Evolutionary conservation across 2,329 filamentous ascomycete species (phyloP).

Genomic region (Colletotrichum plurivorum): DNA sequence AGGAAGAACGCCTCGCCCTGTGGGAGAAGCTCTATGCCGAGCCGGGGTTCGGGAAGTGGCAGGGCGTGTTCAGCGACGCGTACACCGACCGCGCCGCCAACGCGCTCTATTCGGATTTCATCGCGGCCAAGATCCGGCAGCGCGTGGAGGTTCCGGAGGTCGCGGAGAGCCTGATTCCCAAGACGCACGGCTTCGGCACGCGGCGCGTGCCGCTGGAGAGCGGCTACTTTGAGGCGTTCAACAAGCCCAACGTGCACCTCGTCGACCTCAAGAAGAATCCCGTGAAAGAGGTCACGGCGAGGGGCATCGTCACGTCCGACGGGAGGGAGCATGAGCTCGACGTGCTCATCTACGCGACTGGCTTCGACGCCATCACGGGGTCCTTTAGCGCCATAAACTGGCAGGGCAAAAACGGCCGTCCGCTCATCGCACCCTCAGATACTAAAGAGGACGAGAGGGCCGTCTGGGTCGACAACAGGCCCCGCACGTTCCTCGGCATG

Average conservation of each 20-base stretch:
- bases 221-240: slow-evolving; percentile 71
- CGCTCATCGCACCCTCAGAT: slow-evolving; percentile 16
- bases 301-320: slow-evolving; percentile 61
- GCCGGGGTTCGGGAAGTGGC: slow-evolving; percentile 54
- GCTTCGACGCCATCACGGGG: slow-evolving; percentile 42
- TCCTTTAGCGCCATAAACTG: slow-evolving; percentile 52
- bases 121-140: slow-evolving; percentile 58
- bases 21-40: slow-evolving; percentile 56
- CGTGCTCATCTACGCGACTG: slow-evolving; percentile 41
- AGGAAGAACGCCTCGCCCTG: slow-evolving; percentile 52
- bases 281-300: slow-evolving; percentile 58
- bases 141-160: slow-evolving; percentile 65
- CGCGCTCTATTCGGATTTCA: slow-evolving; percentile 45
- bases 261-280: slow-evolving; percentile 71
- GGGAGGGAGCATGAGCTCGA: slow-evolving; percentile 64
- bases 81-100: slow-evolving; percentile 57
- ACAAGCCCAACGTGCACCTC: slow-evolving; percentile 69
- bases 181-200: slow-evolving; percentile 50
- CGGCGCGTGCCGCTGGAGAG: slow-evolving; percentile 71
- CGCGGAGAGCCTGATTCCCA: slow-evolving; percentile 68
- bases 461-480: slow-evolving; percentile 52
- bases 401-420: slow-evolving; percentile 45
- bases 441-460: slow-evolving; percentile 44
- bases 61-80: slow-evolving; percentile 45
- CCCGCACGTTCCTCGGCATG: slow-evolving; percentile 58